Base-by-base conservation (phyloP, 2,329 filamentous ascomycete species). In the Alternaria ethzedia region DNA sequence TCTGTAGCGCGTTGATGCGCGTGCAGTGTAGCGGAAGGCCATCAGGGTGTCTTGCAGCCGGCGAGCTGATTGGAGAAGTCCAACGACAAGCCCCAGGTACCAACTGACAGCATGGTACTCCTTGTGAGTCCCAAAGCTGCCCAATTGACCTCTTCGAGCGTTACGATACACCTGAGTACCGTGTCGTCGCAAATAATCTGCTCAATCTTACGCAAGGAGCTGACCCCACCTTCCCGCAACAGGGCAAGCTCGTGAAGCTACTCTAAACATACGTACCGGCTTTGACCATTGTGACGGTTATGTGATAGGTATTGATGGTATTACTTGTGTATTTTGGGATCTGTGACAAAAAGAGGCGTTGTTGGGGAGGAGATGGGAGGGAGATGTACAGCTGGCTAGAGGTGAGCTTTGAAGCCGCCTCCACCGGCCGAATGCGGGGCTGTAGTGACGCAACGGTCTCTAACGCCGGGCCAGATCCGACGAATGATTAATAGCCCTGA, bases 201-300 rank as follows among this genome's bases (percentile, higher is more conserved):
- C 87, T 87, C 88, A 90, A 87, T 86, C 80, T 74, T 83, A 81
- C 86, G 68, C 70, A 72, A 47, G 46, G 59, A 84, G 85, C 79
- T 17, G 51, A 70, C 78, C 77, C 78, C 78, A 72, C 78, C 69
- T 75, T 74, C 54, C 71, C 74, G 45, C 63, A 73, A 69, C 32
- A 23, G 58, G 73, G 59, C 73, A 71, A 66, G 70, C 60, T 59
- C 60, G 49, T 41, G 57, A 59, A 61, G 51, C 52, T 70, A 66
- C 44, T 51, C 61, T 12, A 61, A 57, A 64, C 46, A 65, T 26
- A 88, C 91, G 80, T 89, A 97, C 93, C 93, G 86, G 95, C 94
- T 89, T 97, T 97, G 87, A 97, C 94, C 94, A 97, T 97, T 90
- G 90, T 97, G 91, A 85, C 84, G 85, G 84, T 85, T 83, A 65